Evolutionary conservation across 2,329 filamentous ascomycete species (phyloP).

Genomic region (Fusarium sp.): DNA sequence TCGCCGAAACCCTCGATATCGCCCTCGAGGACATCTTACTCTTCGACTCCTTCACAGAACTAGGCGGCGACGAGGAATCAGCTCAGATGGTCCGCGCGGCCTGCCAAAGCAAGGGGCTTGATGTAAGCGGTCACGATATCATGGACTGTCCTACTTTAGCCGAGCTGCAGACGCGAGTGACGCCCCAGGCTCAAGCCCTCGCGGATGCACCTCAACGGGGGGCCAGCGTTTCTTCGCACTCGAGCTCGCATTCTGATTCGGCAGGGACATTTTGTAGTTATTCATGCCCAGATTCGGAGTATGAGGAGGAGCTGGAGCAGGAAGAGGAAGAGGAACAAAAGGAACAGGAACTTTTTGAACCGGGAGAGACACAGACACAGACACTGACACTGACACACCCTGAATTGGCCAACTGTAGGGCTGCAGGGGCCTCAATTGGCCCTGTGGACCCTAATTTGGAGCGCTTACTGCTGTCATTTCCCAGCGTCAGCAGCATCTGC

Average conservation of each 20-base stretch:
- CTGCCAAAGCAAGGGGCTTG: slow-evolving; percentile 47
- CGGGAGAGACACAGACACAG: not conserved
- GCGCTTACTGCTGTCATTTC: slow-evolving; percentile 57
- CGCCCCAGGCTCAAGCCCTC: not conserved
- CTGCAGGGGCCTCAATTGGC: slow-evolving; percentile 16
- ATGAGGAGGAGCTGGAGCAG: not conserved
- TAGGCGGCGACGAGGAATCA: slow-evolving; percentile 58
- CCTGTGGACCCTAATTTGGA: slow-evolving; percentile 49
- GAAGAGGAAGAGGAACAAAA: no score
- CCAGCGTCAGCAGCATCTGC: slow-evolving; percentile 57
- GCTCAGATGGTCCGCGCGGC: slow-evolving; percentile 45
- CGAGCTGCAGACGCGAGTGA: slow-evolving; percentile 60
- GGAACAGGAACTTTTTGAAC: not conserved
- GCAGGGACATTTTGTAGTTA: slow-evolving; percentile 20
- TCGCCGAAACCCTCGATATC: slow-evolving; percentile 56
- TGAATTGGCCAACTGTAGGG: slow-evolving; percentile 12
- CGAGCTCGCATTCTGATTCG: slow-evolving; percentile 14
- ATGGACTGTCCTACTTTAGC: slow-evolving; percentile 59
- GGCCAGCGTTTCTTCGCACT: slow-evolving; percentile 1
- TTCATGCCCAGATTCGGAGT: not conserved
- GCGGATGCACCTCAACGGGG: not conserved
- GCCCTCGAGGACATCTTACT: slow-evolving; percentile 51
- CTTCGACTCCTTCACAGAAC: slow-evolving; percentile 60
- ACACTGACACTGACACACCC: not conserved
- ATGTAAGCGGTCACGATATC: slow-evolving; percentile 57